These are phyloP conservation scores for Chaetoceros muelleri DNA, from an alignment of 108 stramenopile genomes.

Conservation along the genomic window DNA sequence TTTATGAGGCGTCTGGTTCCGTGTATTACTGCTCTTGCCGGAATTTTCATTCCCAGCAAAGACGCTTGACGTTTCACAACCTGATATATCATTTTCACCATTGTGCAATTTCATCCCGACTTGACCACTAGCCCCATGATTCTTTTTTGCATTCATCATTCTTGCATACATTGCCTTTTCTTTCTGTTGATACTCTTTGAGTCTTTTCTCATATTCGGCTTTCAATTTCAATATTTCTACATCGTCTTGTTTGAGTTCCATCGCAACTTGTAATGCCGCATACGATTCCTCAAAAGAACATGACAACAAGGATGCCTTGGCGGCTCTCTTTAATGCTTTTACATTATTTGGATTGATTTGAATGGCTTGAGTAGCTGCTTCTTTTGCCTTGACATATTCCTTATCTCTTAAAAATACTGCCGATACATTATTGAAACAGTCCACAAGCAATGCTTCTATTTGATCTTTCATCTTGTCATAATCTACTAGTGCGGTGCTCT, in stretches of 20 bases:
- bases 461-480: neutral
- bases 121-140: neutral
- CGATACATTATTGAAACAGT: conserved; percentile 42
- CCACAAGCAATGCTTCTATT: conserved; percentile 14
- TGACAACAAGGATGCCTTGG: conserved; percentile 26
- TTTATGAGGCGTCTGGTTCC: too few relatives aligned
- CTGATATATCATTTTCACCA: too few relatives aligned
- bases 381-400: conserved; percentile 36
- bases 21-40: too few relatives aligned
- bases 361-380: conserved; percentile 31
- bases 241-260: conserved; percentile 15
- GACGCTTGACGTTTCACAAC: too few relatives aligned
- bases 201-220: conserved; percentile 18
- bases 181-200: conserved; percentile 19
- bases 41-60: too few relatives aligned
- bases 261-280: conserved; percentile 32
- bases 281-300: conserved; percentile 33
- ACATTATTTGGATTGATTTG: conserved; percentile 28
- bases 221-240: conserved; percentile 16
- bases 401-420: conserved; percentile 33
- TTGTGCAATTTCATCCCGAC: neutral
- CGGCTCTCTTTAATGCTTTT: conserved; percentile 39
- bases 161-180: conserved; percentile 24
- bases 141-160: neutral
- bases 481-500: neutral